Base-by-base conservation (phyloP, 177 flowering plant genomes). In the Telopea speciosissima region DNA sequence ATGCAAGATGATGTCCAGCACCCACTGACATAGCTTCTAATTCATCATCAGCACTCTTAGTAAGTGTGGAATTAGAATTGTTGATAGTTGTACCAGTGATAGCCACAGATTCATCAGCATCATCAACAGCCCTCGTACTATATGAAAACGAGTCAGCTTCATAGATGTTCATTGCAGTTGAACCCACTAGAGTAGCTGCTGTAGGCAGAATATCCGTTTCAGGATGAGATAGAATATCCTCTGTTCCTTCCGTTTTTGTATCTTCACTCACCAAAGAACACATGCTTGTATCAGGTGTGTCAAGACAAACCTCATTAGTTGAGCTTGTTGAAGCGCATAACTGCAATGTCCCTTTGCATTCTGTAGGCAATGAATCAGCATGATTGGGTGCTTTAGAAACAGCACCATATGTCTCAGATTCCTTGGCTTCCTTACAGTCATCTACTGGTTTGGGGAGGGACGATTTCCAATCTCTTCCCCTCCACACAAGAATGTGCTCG, bases 401-500 rank as follows among this genome's bases (percentile, higher is more conserved):
- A 45, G 63, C 72, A 72, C 49, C 65, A 52, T 76, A 78, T 61
- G 40, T 62, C 17, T 73, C 73, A 70, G 76, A 71, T 64, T 62
- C 77, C 22, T 73, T 66, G 5, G 45, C 73, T 45, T 69, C 79
- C 54, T 73, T 67, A 17, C 16, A n/a, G 63, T 45, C 73, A 67
- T 68, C 75, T 42, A 68, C 85, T 40, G 62, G 77, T 49, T 74
- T 79, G 64, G 76, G 68, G 31, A 87, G 49, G 31, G 90, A 79
- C 31, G 92, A 85, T 77, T 84, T 87, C 97, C 97, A 92, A 16
- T 91, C 82, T 62, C 75, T 79, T 70, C 99, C 97, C 80, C 97
- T 88, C 97, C 97, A 95, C 81, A 90, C 80, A 19, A 95, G 90
- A 67, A 95, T 87, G 82, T 90, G 94, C 76, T 91, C 96, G 69